phyloP scores from a whole-genome alignment of 148 eudicot species.

The Camellia granthamiana region DNA sequence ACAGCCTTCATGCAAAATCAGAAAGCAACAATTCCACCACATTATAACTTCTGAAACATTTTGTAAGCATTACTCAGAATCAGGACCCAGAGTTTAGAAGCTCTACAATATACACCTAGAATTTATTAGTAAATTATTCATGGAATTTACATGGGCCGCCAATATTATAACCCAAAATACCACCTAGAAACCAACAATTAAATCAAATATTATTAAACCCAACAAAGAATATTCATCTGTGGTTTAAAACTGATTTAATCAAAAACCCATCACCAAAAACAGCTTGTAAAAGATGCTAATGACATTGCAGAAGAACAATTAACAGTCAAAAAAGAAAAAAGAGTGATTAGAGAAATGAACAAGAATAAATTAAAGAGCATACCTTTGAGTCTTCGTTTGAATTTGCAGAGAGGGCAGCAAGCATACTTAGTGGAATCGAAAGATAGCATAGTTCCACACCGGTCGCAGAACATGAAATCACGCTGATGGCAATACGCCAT shows the following conservation, averaged over 20 bases:
- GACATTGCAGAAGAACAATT: not conserved
- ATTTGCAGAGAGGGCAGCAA: constrained; percentile 26
- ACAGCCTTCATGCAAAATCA: not conserved
- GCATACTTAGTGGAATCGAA: constrained; percentile 22
- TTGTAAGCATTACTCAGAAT: not conserved
- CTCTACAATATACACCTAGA: not conserved
- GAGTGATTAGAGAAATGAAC: not conserved
- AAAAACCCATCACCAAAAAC: too few species aligned
- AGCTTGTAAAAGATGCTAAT: not conserved
- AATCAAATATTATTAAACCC: not conserved
- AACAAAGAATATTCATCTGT: not conserved
- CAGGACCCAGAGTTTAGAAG: not conserved
- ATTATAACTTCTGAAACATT: not conserved
- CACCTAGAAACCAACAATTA: too few species aligned
- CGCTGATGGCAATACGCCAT: constrained; percentile 18
- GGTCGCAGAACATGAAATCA: constrained; percentile 30
- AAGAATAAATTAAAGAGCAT: not conserved
- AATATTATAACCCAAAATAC: too few species aligned
- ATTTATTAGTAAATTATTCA: not conserved
- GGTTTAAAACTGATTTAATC: too few species aligned
- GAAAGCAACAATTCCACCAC: not conserved
- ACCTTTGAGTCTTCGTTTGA: constrained; percentile 19
- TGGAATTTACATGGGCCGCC: not conserved
- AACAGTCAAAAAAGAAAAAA: not conserved
- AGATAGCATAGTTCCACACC: constrained; percentile 27